Base-by-base conservation (phyloP, 2,329 filamentous ascomycete genomes). In the Trichoderma sp. region DNA sequence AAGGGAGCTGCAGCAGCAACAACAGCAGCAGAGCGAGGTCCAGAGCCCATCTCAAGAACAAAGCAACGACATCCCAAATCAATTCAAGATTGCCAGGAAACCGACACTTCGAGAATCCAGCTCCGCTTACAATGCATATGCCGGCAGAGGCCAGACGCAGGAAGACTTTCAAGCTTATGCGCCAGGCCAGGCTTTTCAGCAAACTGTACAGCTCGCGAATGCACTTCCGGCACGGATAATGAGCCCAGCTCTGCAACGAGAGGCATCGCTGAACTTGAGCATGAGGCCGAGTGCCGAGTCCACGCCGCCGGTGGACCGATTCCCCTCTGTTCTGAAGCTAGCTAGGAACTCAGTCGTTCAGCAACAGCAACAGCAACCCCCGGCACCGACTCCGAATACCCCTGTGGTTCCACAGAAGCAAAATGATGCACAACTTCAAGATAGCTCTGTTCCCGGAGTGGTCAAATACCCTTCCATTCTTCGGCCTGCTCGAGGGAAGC, bases 211-310 rank as follows among this genome's bases (percentile, higher is more conserved):
- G 41, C 29, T 27, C 18, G 31, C 35, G 2, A 45, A 64, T 3
- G 80, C 79, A 0, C 68, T 82, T 18, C 79, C 80, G 75, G 76
- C 78, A 60, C 79, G 79, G 24, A 33, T 65, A 41, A 41, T 38
- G 59, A 65, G 35, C 74, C 71, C 41, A 9, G 41, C 56, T 27
- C 8, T 66, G 9, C 66, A 71, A 60, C 67, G 68, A 53, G 74
- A 75, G 41, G 67, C 62, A 18, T 74, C 71, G 9, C 56, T 67
- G 9, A 65, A 45, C 11, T 21, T 73, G 71, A 73, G 71, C 29
- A 73, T 73, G 71, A 64, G 60, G 27, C 60, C 60, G 59, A 53
- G 38, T 9, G 18, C 56, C 29, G 56, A 33, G 18, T 27, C 71
- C 9, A 31, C 24, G 24, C 53, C 33, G 1, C 33, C 21, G 41